Evolutionary conservation across 345 rosid species (phyloP).

Genomic region (Populus alba): DNA sequence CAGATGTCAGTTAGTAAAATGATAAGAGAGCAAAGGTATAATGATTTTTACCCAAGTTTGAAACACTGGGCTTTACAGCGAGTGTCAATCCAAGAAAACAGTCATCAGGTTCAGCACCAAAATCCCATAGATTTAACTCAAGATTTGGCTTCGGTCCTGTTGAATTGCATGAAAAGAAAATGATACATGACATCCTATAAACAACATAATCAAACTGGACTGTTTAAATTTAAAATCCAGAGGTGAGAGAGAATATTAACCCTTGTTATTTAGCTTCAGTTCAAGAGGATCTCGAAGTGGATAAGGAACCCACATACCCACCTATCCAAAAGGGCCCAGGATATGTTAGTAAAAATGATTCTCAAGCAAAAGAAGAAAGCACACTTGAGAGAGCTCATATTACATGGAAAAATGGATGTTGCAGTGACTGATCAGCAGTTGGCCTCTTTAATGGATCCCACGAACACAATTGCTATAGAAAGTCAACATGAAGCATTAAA

Average conservation of each 20-base stretch:
- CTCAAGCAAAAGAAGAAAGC: constrained; percentile 9
- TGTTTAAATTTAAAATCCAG: not conserved
- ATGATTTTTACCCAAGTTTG: constrained; percentile 54
- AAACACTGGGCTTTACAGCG: constrained; percentile 79
- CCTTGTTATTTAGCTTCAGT: constrained; percentile 63
- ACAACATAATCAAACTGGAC: not conserved
- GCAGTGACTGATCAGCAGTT: constrained; percentile 79
- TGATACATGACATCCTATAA: not conserved
- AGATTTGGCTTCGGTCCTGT: constrained; percentile 79
- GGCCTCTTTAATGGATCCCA: constrained; percentile 93
- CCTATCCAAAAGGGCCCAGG: constrained; percentile 30
- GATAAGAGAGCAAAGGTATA: not conserved
- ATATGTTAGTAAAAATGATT: constrained; percentile 24
- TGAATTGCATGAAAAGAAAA: constrained; percentile 16
- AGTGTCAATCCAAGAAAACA: constrained; percentile 89
- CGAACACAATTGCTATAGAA: constrained; percentile 65
- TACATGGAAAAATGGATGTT: constrained; percentile 94
- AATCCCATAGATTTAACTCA: constrained; percentile 92
- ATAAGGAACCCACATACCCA: constrained; percentile 56
- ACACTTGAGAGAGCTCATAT: constrained; percentile 13
- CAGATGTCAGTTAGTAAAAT: not conserved
- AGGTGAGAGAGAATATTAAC: constrained; percentile 36
- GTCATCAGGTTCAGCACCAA: constrained; percentile 72
- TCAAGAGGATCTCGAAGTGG: constrained; percentile 74
- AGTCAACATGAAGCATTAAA: constrained; percentile 16